phyloP scores from a whole-genome alignment of 306 rosid genomes.

The Vigna trinervia region DNA sequence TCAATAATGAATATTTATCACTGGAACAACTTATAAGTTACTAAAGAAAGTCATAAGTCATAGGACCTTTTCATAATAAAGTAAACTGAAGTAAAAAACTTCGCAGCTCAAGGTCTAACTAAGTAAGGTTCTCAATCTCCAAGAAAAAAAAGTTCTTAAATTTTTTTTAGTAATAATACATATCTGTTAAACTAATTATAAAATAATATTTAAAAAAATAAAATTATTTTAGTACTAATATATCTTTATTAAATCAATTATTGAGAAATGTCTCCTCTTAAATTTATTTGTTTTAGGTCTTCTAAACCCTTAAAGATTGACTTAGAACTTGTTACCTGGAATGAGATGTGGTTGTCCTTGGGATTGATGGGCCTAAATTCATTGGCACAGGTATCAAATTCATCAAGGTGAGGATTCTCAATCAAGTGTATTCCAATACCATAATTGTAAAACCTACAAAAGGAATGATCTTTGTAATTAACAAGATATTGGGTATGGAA shows the following conservation, averaged over 20 bases:
- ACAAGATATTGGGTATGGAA: not conserved
- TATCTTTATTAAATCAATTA: too few relatives aligned
- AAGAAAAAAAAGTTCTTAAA: too few relatives aligned
- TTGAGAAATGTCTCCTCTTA: too few relatives aligned
- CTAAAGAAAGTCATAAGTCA: not conserved
- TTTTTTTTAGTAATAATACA: too few relatives aligned
- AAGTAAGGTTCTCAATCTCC: too few relatives aligned
- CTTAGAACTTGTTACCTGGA: slow-evolving; percentile 55
- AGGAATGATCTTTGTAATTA: not conserved
- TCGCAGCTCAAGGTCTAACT: too few relatives aligned
- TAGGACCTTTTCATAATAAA: not conserved
- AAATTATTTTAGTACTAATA: too few relatives aligned
- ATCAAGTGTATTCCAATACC: slow-evolving; percentile 90
- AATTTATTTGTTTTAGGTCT: not conserved
- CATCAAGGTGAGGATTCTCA: slow-evolving; percentile 67
- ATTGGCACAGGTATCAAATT: slow-evolving; percentile 48
- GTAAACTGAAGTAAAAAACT: not conserved
- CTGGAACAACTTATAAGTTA: too few relatives aligned
- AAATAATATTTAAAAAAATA: too few relatives aligned
- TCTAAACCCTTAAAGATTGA: not conserved
- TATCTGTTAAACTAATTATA: too few relatives aligned
- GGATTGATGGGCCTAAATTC: slow-evolving; percentile 70
- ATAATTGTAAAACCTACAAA: slow-evolving; percentile 71
- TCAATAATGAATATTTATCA: too few relatives aligned
- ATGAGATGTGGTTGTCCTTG: slow-evolving; percentile 84